Evolutionary conservation across 2,329 filamentous ascomycete species (phyloP).

Genomic region (Ophiostoma sp.): DNA sequence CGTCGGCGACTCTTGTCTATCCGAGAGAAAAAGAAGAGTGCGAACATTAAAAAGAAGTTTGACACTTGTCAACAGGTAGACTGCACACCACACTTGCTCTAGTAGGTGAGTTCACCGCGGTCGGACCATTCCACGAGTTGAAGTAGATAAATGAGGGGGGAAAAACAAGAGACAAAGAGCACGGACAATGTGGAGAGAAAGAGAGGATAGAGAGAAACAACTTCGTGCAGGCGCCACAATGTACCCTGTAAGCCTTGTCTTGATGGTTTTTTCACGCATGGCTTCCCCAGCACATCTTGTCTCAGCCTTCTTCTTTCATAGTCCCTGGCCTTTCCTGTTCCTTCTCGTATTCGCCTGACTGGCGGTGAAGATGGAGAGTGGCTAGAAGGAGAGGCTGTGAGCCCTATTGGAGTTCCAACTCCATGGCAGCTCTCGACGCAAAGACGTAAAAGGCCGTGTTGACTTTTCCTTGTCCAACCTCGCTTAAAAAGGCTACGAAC

Average conservation of each 20-base stretch:
- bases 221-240: not conserved
- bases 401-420: not conserved
- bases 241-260: not conserved
- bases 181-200: constrained; percentile 4
- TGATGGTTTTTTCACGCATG: not conserved
- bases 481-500: not conserved
- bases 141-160: not conserved
- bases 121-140: not conserved
- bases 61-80: not conserved
- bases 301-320: not conserved
- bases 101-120: not conserved
- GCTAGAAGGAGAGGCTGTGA: not conserved
- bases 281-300: not conserved
- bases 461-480: not conserved
- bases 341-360: not conserved
- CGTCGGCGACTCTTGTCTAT: not conserved
- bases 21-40: not conserved
- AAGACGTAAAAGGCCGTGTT: not conserved
- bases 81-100: constrained; percentile 5
- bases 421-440: not conserved
- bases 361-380: not conserved
- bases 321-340: not conserved
- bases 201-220: not conserved
- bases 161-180: not conserved
- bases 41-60: not conserved